phyloP scores from a whole-genome alignment of 495 filamentous ascomycete species.

The Letharia lupina region DNA sequence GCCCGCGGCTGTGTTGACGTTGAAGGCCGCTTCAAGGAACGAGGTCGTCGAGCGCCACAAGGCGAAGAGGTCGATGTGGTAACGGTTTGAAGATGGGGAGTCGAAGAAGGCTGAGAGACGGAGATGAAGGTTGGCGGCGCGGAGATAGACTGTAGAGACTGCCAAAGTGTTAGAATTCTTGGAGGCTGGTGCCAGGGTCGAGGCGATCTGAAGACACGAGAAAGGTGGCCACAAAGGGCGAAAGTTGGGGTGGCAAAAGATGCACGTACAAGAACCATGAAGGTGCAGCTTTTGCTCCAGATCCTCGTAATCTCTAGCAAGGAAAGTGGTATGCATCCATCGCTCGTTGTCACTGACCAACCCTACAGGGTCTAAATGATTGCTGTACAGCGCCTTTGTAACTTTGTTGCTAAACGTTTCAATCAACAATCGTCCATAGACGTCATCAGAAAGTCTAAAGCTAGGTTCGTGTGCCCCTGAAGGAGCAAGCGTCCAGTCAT shows the following conservation, averaged over 20 bases:
- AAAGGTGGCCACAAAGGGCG: not conserved
- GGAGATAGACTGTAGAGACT: conserved; percentile 64
- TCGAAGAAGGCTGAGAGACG: conserved; percentile 86
- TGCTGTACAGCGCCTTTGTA: conserved; percentile 78
- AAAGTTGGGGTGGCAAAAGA: not conserved
- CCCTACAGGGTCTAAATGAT: conserved; percentile 64
- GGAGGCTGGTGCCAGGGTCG: not conserved
- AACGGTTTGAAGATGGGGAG: conserved; percentile 61
- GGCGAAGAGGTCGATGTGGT: conserved; percentile 66
- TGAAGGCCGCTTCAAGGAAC: conserved; percentile 67
- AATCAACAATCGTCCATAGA: conserved; percentile 63
- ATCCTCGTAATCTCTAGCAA: conserved; percentile 46
- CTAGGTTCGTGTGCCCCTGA: conserved; percentile 54
- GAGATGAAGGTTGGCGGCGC: conserved; percentile 72
- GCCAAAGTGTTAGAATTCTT: conserved; percentile 34
- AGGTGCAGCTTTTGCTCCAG: conserved; percentile 39
- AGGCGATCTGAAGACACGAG: not conserved
- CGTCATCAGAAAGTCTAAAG: conserved; percentile 57
- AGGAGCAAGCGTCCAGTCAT: conserved; percentile 73
- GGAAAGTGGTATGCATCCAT: conserved; percentile 53
- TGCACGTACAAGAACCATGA: conserved; percentile 37
- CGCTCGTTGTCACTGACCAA: conserved; percentile 62
- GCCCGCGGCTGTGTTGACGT: conserved; percentile 43
- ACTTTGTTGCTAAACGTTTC: conserved; percentile 80
- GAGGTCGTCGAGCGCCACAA: conserved; percentile 66